phyloP scores from a whole-genome alignment of 352 stramenopile genomes.

The Phytopythium cucurbitacearum region DNA sequence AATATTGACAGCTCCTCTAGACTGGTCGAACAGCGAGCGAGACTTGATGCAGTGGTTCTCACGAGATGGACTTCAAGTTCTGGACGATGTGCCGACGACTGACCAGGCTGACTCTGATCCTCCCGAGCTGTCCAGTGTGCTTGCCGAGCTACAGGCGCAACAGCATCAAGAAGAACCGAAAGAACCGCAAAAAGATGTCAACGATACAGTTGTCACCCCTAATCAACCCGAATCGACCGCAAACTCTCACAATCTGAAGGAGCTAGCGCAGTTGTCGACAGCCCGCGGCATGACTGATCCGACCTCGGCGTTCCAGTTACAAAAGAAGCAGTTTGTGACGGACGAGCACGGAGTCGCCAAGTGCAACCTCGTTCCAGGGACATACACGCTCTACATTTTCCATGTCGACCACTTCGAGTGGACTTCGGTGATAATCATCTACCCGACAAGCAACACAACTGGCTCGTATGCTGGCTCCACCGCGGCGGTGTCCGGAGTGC shows the following conservation, averaged over 20 bases:
- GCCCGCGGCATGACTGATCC: background rate
- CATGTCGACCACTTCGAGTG: conserved; percentile 73
- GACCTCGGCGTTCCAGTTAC: background rate
- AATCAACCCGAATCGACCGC: too few species aligned
- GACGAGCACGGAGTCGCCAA: conserved; percentile 28
- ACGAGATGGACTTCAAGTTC: conserved; percentile 17
- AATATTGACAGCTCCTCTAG: conserved; percentile 21
- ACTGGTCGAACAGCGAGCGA: conserved; percentile 42
- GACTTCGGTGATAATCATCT: conserved; percentile 55
- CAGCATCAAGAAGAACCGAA: conserved; percentile 7
- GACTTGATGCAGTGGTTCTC: conserved; percentile 43
- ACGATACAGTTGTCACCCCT: too few species aligned
- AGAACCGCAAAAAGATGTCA: conserved; percentile 2
- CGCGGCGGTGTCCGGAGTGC: conserved; percentile 17
- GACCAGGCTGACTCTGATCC: background rate
- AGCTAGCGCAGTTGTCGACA: too few species aligned
- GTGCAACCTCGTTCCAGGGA: conserved; percentile 43
- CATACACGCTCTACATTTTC: conserved; percentile 69
- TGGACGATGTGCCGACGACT: conserved; percentile 11
- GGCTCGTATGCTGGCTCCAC: conserved; percentile 28
- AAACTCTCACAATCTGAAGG: too few species aligned
- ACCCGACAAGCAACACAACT: conserved; percentile 37
- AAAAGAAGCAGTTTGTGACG: conserved; percentile 27
- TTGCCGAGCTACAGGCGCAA: conserved; percentile 7
- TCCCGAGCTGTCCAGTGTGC: background rate